Percentiles rank a stretch among this genome's conserved stretches.
These are phyloP conservation scores for Musa itinerans DNA, from an alignment of 176 grass and related monocot genomes.

Conservation along the genomic window DNA sequence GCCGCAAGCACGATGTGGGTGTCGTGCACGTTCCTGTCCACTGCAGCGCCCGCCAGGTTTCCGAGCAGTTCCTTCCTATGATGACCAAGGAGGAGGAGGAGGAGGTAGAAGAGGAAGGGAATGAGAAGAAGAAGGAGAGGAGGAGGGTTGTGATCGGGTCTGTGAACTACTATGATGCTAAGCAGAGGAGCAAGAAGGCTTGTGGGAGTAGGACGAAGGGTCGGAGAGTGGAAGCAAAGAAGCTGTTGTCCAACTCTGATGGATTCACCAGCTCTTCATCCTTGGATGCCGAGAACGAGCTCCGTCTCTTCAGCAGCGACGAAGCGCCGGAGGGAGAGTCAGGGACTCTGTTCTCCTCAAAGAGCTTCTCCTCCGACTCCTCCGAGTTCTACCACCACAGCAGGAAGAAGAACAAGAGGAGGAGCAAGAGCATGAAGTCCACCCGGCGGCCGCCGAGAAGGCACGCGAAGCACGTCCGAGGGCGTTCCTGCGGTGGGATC, in stretches of 20 bases:
- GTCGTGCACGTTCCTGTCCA: slow-evolving; percentile 48
- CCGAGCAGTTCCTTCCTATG: slow-evolving; percentile 26
- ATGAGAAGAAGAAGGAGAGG: not conserved
- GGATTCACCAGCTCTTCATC: slow-evolving; percentile 42
- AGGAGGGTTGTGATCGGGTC: not conserved
- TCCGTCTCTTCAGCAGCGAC: slow-evolving; percentile 21
- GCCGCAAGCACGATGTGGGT: too few species aligned
- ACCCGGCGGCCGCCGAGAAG: slow-evolving; percentile 17
- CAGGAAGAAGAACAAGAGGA: not conserved
- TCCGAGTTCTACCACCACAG: slow-evolving; percentile 50
- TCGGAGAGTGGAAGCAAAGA: not conserved
- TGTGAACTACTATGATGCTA: not conserved
- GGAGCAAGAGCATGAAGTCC: slow-evolving; percentile 22
- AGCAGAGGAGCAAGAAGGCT: not conserved
- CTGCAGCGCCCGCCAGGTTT: slow-evolving; percentile 48
- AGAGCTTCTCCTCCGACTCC: slow-evolving; percentile 71
- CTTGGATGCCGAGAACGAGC: slow-evolving; percentile 36
- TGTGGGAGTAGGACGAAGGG: slow-evolving; percentile 21
- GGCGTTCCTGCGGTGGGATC: slow-evolving; percentile 30
- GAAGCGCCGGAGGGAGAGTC: slow-evolving; percentile 13
- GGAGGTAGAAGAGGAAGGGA: slow-evolving; percentile 16
- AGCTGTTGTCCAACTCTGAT: slow-evolving; percentile 24
- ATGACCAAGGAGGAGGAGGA: slow-evolving; percentile 29
- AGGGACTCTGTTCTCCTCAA: slow-evolving; percentile 54
- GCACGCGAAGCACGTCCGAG: slow-evolving; percentile 33